Base-by-base conservation (phyloP, 2,329 filamentous ascomycete species). In the Talaromyces sp. region DNA sequence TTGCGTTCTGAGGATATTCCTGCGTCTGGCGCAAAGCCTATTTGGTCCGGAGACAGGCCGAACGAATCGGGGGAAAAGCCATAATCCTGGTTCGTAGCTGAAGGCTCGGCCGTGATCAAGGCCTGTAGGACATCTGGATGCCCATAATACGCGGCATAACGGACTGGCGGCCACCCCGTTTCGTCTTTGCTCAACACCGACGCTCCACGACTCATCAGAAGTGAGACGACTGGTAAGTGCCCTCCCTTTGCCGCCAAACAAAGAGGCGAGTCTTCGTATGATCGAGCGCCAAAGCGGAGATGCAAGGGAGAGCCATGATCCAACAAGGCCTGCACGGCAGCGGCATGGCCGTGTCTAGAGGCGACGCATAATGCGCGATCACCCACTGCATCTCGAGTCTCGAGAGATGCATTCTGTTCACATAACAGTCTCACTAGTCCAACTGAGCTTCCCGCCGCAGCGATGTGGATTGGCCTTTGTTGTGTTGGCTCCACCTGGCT, bases 121-220 rank as follows among this genome's bases (percentile, higher is more conserved):
- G 72, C 52, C 18, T 71, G 64, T 4, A 77, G 66, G 27, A 75
- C 69, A 6, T 72, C 69, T 4, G 69, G 65, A 62, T 78, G 75
- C 16, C 73, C 76, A 63, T 75, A 64, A 56, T 75, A 73, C 34
- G 71, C 73, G 2, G 76, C 76, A 63, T 77, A 75, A 6, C 73
- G 70, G 18, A 75, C 65, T 9, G 76, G 75, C 27, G 68, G 72
- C 74, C 74, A 78, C 10, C 73, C 72, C 18, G 64, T 60, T 60
- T 77, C 73, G 61, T 78, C 75, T 31, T 69, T 68, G 59, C 72
- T 72, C 14, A 69, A 59, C 6, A 71, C 68, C 2, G 73, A 75
- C 16, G 75, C 73, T 2, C 75, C 75, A 1, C 66, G 68, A 27
- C 68, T 61, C 14, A 77, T 60, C 0, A 78, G 63, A 18, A 76